Conservation (phyloP, 2,329 filamentous ascomycete species). For the Exophiala sp. region DNA sequence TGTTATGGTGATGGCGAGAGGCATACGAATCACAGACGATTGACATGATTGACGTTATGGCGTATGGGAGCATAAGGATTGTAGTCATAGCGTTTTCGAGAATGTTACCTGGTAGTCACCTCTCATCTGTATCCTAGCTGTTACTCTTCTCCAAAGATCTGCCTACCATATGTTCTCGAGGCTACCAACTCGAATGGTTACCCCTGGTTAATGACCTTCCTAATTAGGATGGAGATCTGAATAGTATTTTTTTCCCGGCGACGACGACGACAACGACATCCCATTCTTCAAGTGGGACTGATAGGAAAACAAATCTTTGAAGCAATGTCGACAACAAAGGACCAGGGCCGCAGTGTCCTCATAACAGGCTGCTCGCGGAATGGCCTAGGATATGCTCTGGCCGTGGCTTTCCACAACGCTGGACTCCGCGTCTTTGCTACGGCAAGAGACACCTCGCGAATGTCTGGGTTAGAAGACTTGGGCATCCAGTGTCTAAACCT, state of each 20-base stretch:
- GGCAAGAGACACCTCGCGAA: slow-evolving; percentile 33
- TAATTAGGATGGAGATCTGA: background rate
- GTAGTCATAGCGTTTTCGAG: too few species aligned
- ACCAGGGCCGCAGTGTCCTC: slow-evolving; percentile 8
- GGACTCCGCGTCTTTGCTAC: slow-evolving; percentile 40
- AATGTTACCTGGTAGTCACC: too few species aligned
- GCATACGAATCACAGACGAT: background rate
- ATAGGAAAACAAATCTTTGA: background rate
- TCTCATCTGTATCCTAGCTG: too few species aligned
- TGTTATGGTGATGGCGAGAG: background rate
- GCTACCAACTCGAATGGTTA: too few species aligned
- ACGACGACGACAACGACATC: background rate
- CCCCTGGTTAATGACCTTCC: background rate
- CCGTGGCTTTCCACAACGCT: slow-evolving; percentile 33
- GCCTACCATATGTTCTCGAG: too few species aligned
- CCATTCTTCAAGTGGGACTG: background rate
- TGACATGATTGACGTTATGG: too few species aligned
- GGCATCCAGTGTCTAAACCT: slow-evolving; percentile 21
- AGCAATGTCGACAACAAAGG: background rate
- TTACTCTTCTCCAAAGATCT: too few species aligned
- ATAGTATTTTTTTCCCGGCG: background rate
- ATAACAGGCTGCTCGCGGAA: slow-evolving; percentile 21
- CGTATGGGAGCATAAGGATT: too few species aligned
- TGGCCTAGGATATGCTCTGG: slow-evolving; percentile 39
- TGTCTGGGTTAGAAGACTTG: slow-evolving; percentile 22